Evolutionary conservation across 2,329 filamentous ascomycete species (phyloP), one percentile per base, ranked within the genome.

Genomic region (Penicillium sp.): DNA sequence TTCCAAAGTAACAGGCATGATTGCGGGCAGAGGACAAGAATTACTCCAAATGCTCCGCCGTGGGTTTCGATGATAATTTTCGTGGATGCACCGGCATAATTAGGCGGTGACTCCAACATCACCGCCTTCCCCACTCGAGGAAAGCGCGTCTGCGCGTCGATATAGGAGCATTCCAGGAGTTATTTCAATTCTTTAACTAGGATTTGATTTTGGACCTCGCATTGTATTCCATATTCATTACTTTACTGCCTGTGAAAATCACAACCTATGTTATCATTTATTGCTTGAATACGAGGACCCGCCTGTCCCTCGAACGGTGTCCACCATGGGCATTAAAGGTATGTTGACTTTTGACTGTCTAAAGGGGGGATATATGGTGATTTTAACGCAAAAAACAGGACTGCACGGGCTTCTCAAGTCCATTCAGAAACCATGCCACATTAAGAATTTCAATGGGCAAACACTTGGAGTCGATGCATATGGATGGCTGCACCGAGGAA

Each of bases 401-500:
- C 85, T 99, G 52, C 82, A 97, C 34, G 91, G 91, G 37, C 82
- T 97, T 58, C 85, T 99, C 59, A 97, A 97, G 76, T 97, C 94
- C 44, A 97, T 99, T 53, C 94, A 99, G 58, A 92, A 89, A 69
- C 89, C 89, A 69, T 89, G 85, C 49, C 89, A 90, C 65, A 81
- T 99, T 58, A 95, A 92, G 72, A 92, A 92, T 69, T 97, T 89
- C 74, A 79, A 84, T 13, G 94, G 93, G 50, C 87, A 96, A 75
- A 96, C 89, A 1, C 83, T 99, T 45, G 95, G 89, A n/a, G 87
- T 99, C 35, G 94, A 99, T 74, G 93, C 89, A 55, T 99, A 99
- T 81, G 94, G 93, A 72, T 99, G 95, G 94, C 86, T 99, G 53
- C 94, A 99, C 75, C 88, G 94, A 64, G 95, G 92, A 52, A 92